Base-by-base conservation (phyloP, 176 grass and related monocot genomes). In the Zea luxurians region DNA sequence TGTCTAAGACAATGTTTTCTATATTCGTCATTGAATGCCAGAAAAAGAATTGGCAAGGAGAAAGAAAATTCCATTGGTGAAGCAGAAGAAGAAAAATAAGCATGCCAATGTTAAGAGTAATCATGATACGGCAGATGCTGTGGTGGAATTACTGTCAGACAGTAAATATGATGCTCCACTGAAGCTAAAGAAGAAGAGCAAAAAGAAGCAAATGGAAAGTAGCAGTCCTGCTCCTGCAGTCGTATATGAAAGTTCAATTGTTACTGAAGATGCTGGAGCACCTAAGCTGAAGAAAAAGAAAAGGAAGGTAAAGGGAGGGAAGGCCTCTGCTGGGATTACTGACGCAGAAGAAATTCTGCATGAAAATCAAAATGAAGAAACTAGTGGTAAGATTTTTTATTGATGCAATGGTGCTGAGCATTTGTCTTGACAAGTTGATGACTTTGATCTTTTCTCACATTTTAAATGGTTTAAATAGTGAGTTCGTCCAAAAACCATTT, bases 201-300 rank as follows among this genome's bases (percentile, higher is more conserved):
- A 90, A 80, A 88, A 73, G 47, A 78, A 85, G 18, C 61, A 80
- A 38, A 76, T 73, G 61, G 64, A 88, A 69, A 79, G 73, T 48
- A 75, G 48, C 36, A 83, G 73, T 73, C 68, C 70, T 76, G 7
- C 61, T 73, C 68, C 70, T 76, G 7, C 61, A 10, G 16, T 72
- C 37, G 57, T 34, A 16, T 27, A 80, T 37, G 63, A 53, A 77
- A 88, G 57, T 70, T 21, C 59, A 18, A 54, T 67, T 60, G 65
- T 82, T 17, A 80, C 36, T 74, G 86, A 73, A 57, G 58, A 85
- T 71, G 27, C 40, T 47, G 68, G 52, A 80, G 68, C 48, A 36
- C 41, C 37, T 58, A 85, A 89, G 48, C 36, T 89, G 82, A 85
- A 77, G 74, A 88, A 82, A 50, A 92, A 86, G 86, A 92, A 88